phyloP scores from a whole-genome alignment of 805 yeast species.

The Teunomyces lycoperdinae region DNA sequence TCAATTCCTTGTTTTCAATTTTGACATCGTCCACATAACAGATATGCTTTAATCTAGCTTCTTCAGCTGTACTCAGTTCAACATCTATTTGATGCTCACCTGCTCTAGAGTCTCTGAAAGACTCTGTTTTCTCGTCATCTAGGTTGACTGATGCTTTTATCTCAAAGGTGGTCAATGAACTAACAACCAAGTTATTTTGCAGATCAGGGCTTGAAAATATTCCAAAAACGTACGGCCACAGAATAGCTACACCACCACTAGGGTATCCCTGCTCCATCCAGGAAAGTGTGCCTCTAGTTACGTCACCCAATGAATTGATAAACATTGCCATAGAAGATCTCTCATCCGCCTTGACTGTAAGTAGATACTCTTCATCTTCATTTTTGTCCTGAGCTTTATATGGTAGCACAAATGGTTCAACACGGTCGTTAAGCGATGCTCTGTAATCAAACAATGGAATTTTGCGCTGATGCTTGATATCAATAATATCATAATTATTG shows the following conservation, averaged over 20 bases:
- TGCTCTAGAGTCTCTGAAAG: neutral
- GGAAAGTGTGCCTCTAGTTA: slow-evolving; percentile 39
- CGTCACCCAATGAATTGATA: slow-evolving; percentile 36
- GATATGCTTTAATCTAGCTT: neutral
- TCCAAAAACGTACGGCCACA: slow-evolving; percentile 39
- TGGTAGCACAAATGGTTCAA: slow-evolving; percentile 24
- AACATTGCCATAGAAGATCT: slow-evolving; percentile 40
- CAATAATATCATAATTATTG: slow-evolving; percentile 34
- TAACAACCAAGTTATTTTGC: slow-evolving; percentile 15
- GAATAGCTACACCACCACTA: slow-evolving; percentile 26
- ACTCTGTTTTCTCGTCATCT: neutral
- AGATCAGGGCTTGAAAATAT: slow-evolving; percentile 14
- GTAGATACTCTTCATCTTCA: slow-evolving; percentile 28
- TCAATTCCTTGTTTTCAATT: neutral
- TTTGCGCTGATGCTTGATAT: slow-evolving; percentile 29
- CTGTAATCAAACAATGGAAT: slow-evolving; percentile 36
- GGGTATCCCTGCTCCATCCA: slow-evolving; percentile 39
- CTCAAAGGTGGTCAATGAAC: slow-evolving; percentile 26
- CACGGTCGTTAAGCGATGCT: slow-evolving; percentile 1
- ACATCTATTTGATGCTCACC: neutral
- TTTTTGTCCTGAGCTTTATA: slow-evolving; percentile 11
- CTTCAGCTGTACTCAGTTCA: neutral
- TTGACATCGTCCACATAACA: slow-evolving; percentile 3
- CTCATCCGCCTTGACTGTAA: slow-evolving; percentile 33
- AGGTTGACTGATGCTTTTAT: slow-evolving; percentile 4